These are phyloP conservation scores for Zasmidium citrigriseum DNA, from an alignment of 2,329 filamentous ascomycete genomes.

Conservation along the genomic window DNA sequence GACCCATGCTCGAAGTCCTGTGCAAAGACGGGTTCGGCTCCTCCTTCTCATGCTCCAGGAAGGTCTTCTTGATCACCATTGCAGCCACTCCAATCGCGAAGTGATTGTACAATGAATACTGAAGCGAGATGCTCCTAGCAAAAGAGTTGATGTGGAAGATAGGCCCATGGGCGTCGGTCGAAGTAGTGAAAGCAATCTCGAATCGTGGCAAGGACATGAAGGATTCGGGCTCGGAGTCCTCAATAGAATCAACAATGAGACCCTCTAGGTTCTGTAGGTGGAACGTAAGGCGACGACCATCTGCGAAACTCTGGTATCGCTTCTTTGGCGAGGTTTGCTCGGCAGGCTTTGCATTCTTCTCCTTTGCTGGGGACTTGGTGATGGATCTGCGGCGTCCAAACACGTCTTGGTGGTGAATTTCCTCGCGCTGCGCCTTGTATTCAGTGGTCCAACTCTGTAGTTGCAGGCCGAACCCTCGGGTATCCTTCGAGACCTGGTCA, in stretches of 20 bases:
- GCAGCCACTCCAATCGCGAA: constrained; percentile 84
- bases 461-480: constrained; percentile 80
- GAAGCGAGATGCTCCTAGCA: constrained; percentile 74
- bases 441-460: constrained; percentile 85
- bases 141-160: constrained; percentile 84
- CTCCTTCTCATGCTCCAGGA: constrained; percentile 31
- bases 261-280: constrained; percentile 84
- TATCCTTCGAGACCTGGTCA: constrained; percentile 75
- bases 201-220: constrained; percentile 85
- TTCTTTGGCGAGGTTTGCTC: constrained; percentile 50
- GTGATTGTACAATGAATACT: constrained; percentile 92
- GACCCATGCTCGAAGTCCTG: constrained; percentile 23
- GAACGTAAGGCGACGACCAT: constrained; percentile 79
- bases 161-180: constrained; percentile 82
- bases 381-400: constrained; percentile 67
- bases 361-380: constrained; percentile 61
- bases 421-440: constrained; percentile 75
- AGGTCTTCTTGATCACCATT: constrained; percentile 63
- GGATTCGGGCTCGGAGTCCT: constrained; percentile 80
- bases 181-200: constrained; percentile 81
- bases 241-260: constrained; percentile 83
- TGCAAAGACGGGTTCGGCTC: constrained; percentile 13
- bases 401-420: constrained; percentile 44
- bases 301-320: constrained; percentile 53
- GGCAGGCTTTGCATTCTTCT: constrained; percentile 30